Evolutionary conservation across 2,329 filamentous ascomycete species (phyloP), one percentile per base, ranked within the genome.

Genomic region (Fusarium lyarnte): DNA sequence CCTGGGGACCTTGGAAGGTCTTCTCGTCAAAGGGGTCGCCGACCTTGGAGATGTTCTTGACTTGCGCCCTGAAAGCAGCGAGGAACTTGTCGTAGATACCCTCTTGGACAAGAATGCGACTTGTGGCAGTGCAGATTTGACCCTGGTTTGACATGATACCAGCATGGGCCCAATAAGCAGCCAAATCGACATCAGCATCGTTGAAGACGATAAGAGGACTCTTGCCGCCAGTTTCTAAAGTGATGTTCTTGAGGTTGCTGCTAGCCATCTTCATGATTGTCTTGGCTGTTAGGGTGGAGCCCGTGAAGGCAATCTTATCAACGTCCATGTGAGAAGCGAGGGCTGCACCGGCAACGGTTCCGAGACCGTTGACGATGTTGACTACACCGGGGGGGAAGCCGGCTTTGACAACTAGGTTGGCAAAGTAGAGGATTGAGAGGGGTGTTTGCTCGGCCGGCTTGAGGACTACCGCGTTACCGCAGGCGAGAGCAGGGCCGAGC

Each of bases 291-390:
- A 84, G 84, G 0, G 93, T 95, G 8, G 90, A 92, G 42, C 93
- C 93, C 0, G 93, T 95, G 72, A 95, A 95, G 0, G 93, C 92
- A 68, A 95, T 86, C 84, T 95, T 95, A 77, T 93, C 90, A 21
- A 95, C 86, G 45, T 87, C 87, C 29, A 89, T 82, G 78, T 95
- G 93, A 43, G 86, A 85, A 3, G 90, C 91, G 13, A 95, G 85
- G 1, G 92, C 90, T 9, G 90, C 86, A 17, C 93, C 93, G 0
- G 92, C 90, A 39, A 90, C 89, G 31, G 85, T 85, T 31, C 93
- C 93, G 58, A 89, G 86, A 1, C 93, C 93, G 68, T 94, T 94
- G 63, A 94, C 79, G 63, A 95, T 87, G 80, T 95, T 95, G 72
- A 95, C 81, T 8, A 95, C 93, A 43, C 93, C 93, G 1, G 92